Evolutionary conservation across 495 filamentous ascomycete genomes (phyloP).

Genomic region (Staphylotrichum longicolle): DNA sequence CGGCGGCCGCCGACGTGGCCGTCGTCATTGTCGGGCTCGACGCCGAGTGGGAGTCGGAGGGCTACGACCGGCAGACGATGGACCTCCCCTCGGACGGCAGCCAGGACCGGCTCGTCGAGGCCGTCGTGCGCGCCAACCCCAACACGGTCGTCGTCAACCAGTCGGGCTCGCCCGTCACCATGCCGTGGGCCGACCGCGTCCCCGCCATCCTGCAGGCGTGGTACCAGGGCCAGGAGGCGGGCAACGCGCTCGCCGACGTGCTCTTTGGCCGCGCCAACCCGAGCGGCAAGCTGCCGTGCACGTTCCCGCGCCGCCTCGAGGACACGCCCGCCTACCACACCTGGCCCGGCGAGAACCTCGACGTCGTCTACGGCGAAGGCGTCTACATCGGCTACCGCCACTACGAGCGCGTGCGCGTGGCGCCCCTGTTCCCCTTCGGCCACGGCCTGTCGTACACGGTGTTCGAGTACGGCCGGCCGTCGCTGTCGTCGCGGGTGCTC

Average conservation of each 20-base stretch:
- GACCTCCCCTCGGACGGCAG: conserved; percentile 67
- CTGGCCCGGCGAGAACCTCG: conserved; percentile 76
- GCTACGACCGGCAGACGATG: conserved; percentile 81
- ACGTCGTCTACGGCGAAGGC: conserved; percentile 80
- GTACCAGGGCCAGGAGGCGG: conserved; percentile 86
- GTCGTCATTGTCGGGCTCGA: conserved; percentile 78
- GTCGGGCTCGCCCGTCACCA: conserved; percentile 78
- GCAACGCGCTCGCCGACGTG: conserved; percentile 80
- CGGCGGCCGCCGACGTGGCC: conserved; percentile 68
- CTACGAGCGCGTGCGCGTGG: conserved; percentile 68
- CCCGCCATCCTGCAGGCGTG: conserved; percentile 72
- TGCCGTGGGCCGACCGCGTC: conserved; percentile 74
- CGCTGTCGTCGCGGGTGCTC: conserved; percentile 49
- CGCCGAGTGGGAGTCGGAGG: conserved; percentile 86
- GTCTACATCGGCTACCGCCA: conserved; percentile 81
- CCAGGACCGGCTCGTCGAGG: conserved; percentile 71
- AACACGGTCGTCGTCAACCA: conserved; percentile 77
- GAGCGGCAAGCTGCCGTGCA: conserved; percentile 78
- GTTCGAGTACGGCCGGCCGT: conserved; percentile 66
- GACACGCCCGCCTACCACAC: conserved; percentile 83
- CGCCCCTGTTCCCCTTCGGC: conserved; percentile 74
- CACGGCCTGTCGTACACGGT: conserved; percentile 80
- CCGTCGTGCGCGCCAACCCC: conserved; percentile 68
- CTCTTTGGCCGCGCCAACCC: conserved; percentile 82
- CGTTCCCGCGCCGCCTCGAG: conserved; percentile 68